Evolutionary conservation across 2,329 filamentous ascomycete genomes (phyloP), one percentile per base, ranked within the genome.

Genomic region (Pyrenochaeta sp.): DNA sequence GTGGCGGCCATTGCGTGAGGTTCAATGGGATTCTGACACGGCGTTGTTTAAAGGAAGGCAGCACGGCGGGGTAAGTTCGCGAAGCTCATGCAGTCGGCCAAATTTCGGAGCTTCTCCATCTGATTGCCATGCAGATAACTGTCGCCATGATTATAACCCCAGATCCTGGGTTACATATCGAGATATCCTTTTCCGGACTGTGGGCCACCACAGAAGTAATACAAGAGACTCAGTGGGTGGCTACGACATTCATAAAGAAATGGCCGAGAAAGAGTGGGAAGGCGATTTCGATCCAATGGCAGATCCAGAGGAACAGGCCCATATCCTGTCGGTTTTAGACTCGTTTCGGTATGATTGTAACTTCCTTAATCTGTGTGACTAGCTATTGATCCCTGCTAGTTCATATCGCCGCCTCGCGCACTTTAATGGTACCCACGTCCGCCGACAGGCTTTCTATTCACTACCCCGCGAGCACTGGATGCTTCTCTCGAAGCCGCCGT

Each of bases 401-500:
- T 91, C 93, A 78, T 97, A 97, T 76, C 89, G 91, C 64, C 90
- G 89, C 69, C 86, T 88, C 25, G 91, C 93, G 5, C 94, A 98
- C 76, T 91, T 91, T 80, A 96, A 96, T 77, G 90, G 91, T 64
- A 98, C 94, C 4, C 94, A 98, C 77, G 85, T 93, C 19, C 90
- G 95, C 24, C 89, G 96, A 28, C 93, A 95, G 77, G 90, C 92
- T 13, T 97, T 99, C 79, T 99, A 98, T 77, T 91, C 93, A 8
- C 84, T 99, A 5, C 92, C 94, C 1, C 88, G 90, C 57, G 82
- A 85, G 1, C 93, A 99, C 75, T 95, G 92, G 88, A 86, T 91
- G 71, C 85, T 96, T 72, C 86, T 99, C 0, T 89, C 92, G 0
- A 85, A 85, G 4, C 88, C 91, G 0, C 94, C 93, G 0, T 96